Percentiles rank a stretch among this genome's conserved stretches.
Evolutionary conservation across 2,329 filamentous ascomycete genomes (phyloP).

Genomic region (Talaromyces sp.): DNA sequence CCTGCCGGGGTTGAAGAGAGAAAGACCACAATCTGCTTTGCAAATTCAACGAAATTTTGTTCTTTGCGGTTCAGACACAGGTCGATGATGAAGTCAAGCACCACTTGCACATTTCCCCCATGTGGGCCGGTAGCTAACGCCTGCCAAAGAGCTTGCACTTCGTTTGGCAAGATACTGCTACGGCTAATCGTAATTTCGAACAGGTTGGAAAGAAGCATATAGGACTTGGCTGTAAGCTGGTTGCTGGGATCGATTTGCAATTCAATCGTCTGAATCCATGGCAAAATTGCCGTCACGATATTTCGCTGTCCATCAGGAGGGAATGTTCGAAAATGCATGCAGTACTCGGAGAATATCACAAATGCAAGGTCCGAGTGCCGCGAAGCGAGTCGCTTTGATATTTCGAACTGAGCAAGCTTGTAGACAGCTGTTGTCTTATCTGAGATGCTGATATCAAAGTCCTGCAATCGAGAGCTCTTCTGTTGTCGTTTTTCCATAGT

Average conservation of each 20-base stretch:
- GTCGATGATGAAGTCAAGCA: slow-evolving; percentile 93
- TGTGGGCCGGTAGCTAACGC: slow-evolving; percentile 89
- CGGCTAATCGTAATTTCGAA: slow-evolving; percentile 95
- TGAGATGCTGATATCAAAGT: slow-evolving; percentile 96
- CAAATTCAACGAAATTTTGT: slow-evolving; percentile 96
- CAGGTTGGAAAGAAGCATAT: slow-evolving; percentile 90
- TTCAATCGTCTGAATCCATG: slow-evolving; percentile 94
- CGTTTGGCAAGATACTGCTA: slow-evolving; percentile 82
- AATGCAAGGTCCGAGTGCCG: slow-evolving; percentile 88
- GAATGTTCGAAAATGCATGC: slow-evolving; percentile 84
- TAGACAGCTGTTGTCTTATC: slow-evolving; percentile 98
- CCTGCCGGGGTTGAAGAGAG: slow-evolving; percentile 80
- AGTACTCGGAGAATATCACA: slow-evolving; percentile 93
- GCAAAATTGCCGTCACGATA: slow-evolving; percentile 87
- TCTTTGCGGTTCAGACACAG: slow-evolving; percentile 90
- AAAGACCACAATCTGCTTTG: slow-evolving; percentile 97
- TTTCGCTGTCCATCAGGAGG: slow-evolving; percentile 81
- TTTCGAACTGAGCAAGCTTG: slow-evolving; percentile 95
- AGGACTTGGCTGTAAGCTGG: slow-evolving; percentile 83
- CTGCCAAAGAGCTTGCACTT: slow-evolving; percentile 97
- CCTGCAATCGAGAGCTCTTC: slow-evolving; percentile 85
- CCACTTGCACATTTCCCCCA: slow-evolving; percentile 86
- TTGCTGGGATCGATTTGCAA: slow-evolving; percentile 88
- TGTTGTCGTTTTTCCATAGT: slow-evolving; percentile 77
- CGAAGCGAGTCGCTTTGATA: slow-evolving; percentile 82